Evolutionary conservation across 192 early-diverging fungal species (phyloP), one percentile per base, ranked within the genome.

Genomic region (Borealophlyctis nickersoniae): DNA sequence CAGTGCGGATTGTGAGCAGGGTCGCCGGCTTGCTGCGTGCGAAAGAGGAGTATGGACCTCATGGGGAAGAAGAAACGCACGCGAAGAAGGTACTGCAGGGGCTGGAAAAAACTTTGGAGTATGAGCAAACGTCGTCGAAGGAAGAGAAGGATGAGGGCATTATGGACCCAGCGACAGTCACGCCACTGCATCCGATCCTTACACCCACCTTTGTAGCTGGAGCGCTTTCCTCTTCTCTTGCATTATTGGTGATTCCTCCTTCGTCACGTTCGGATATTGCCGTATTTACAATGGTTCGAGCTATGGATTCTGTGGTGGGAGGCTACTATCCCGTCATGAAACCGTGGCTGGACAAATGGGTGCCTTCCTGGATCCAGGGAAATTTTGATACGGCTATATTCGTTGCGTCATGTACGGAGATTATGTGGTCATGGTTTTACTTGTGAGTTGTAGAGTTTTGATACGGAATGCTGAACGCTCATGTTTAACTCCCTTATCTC

Each of bases 371-470:
- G 61, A 13, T 83, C 30, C 52, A 80, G 7, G 54, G 72, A 9
- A 70, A 86, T 62, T 74, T 70, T 0, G 81, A 77, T 49, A 67
- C 80, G 0, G 35, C 73, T 4, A 77, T 80, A 14, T 86, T 87
- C 66, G 69, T 78, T 4, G 29, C 78, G 28, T 68, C 70, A 2
- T 81, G 80, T 39, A 79, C 82, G 1, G 79, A 86, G 58, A 86
- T 86, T 35, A 86, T 87, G 78, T 86, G 70, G 51, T 79, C 79
- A 11, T 87, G 82, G 82, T 60, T 87, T 31, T 86, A 70, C 70
- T 55, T 35, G 66, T 67, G 29, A 67, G 66, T 67, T 19, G 30
- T 0, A n/a, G n/a, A n/a, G n/a, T n/a, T n/a, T n/a, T n/a, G n/a
- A n/a, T n/a, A n/a, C n/a, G n/a, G n/a, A n/a, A n/a, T n/a, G n/a